Conservation (phyloP, 805 yeast species). For the Zygosaccharomyces gambellarensis region DNA sequence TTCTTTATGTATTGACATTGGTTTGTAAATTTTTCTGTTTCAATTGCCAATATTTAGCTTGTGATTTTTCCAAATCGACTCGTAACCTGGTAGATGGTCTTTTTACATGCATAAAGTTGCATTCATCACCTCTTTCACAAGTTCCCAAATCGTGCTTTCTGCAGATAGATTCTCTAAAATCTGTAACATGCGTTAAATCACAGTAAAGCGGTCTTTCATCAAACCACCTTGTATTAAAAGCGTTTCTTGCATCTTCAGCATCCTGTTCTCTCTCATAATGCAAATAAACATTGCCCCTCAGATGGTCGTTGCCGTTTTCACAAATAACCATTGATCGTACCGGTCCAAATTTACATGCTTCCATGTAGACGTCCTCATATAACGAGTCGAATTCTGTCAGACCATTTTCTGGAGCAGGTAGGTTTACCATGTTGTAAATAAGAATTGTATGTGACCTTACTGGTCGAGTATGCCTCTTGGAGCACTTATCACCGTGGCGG, state of each 20-base stretch:
- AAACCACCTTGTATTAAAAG: slow-evolving; percentile 78
- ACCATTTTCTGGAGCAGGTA: slow-evolving; percentile 59
- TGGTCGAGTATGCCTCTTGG: slow-evolving; percentile 68
- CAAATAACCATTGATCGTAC: slow-evolving; percentile 67
- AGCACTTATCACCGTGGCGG: slow-evolving; percentile 85
- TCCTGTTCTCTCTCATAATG: slow-evolving; percentile 49
- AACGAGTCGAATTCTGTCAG: slow-evolving; percentile 52
- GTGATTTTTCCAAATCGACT: slow-evolving; percentile 41
- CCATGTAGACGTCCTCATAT: slow-evolving; percentile 67
- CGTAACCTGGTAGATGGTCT: slow-evolving; percentile 46
- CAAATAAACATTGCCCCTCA: slow-evolving; percentile 82
- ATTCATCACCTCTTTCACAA: slow-evolving; percentile 76
- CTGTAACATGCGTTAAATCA: slow-evolving; percentile 70
- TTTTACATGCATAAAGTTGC: slow-evolving; percentile 82
- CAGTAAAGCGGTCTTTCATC: slow-evolving; percentile 71
- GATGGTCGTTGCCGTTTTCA: slow-evolving; percentile 76
- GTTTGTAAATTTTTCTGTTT: neutral
- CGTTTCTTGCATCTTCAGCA: slow-evolving; percentile 57
- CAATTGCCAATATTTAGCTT: slow-evolving; percentile 26
- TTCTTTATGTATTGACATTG: neutral
- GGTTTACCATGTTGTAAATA: slow-evolving; percentile 43
- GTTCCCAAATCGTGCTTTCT: slow-evolving; percentile 56
- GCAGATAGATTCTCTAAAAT: slow-evolving; percentile 69
- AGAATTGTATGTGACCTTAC: slow-evolving; percentile 58
- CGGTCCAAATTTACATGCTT: slow-evolving; percentile 46